Evolutionary conservation across 1,284 basidiomycete species (phyloP).

Genomic region (Heterobasidion occidentale): DNA sequence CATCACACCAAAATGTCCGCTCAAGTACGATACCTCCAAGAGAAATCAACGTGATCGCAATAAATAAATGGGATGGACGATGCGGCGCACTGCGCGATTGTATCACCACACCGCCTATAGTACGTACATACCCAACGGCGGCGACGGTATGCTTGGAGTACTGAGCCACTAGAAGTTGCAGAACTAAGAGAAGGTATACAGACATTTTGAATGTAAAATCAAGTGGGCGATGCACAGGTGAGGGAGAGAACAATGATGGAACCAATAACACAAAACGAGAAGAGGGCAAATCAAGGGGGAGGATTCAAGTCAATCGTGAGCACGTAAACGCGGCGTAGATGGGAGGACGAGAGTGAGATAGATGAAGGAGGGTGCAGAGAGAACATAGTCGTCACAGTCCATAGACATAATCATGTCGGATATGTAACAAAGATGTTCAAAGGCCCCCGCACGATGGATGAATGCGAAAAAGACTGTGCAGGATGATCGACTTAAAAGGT

Average conservation of each 20-base stretch:
- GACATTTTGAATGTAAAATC: constrained; percentile 3
- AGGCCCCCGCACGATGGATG: neutral
- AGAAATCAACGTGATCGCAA: constrained; percentile 1
- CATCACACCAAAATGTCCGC: neutral
- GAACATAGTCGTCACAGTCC: neutral
- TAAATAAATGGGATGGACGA: constrained; percentile 9
- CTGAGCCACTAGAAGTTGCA: neutral
- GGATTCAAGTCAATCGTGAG: neutral
- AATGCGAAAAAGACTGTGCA: neutral
- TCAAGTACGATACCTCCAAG: neutral
- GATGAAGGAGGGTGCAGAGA: neutral
- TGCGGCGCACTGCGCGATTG: constrained; percentile 11
- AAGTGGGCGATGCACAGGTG: neutral
- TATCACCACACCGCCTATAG: constrained; percentile 6
- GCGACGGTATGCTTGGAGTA: constrained; percentile 5
- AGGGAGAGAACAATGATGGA: neutral
- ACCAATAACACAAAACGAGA: neutral
- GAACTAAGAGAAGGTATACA: constrained; percentile 1
- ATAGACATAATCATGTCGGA: neutral
- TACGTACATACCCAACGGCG: constrained; percentile 12
- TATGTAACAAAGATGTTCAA: neutral
- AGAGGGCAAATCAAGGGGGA: neutral
- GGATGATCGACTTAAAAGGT: neutral
- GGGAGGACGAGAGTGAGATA: neutral
- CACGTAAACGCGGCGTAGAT: neutral